Base-by-base conservation (phyloP, 225 moss, liverwort and hornwort genomes). In the Sphagnum tenellum region DNA sequence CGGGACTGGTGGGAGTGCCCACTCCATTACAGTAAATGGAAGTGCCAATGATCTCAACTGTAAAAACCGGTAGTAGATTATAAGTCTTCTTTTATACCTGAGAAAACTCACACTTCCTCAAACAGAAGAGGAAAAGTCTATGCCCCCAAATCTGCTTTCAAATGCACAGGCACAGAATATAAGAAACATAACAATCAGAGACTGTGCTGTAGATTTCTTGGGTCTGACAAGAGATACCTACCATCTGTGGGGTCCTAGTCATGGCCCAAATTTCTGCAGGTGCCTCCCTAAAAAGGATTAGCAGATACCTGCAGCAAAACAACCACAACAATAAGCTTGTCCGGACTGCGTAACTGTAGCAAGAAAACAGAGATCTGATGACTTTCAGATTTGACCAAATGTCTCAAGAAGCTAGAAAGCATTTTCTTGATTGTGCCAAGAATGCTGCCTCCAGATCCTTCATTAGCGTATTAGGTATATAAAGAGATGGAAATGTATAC, bases 221-320 rank as follows among this genome's bases (percentile, higher is more conserved):
- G 29, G 29, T 29, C 29, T 29, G 29, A 29, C 29, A 47, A 59
- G 61, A 9, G 57, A 66, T 7, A 66, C 69, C 61, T 84, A 93
- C 96, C 93, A 98, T 93, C 71, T 89, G 89, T 66, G 98, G 98
- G 65, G 78, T 79, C 82, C 82, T 93, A 65, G 93, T 90, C 98
- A 98, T 98, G 50, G 81, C 82, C 98, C 98, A 98, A 67, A 98
- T 93, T 80, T 98, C 98, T 64, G 98, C 93, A 81, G 98, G 98
- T 67, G 93, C 90, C 64, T 98, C 98, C 67, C 89, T 87, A 62
- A 98, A 98, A 51, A 98, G 70, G 69, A 98, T 80, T 55, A 98
- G 77, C 67, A 98, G 79, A 75, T 93, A 98, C 71, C 96, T 98
- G 92, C 62, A 61, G 68, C 66, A 76, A 52, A 62, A 74, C 56